Percentiles rank a stretch among this genome's conserved stretches.
phyloP scores from a whole-genome alignment of 179 eudicot genomes.

The Camellia oleifera region DNA sequence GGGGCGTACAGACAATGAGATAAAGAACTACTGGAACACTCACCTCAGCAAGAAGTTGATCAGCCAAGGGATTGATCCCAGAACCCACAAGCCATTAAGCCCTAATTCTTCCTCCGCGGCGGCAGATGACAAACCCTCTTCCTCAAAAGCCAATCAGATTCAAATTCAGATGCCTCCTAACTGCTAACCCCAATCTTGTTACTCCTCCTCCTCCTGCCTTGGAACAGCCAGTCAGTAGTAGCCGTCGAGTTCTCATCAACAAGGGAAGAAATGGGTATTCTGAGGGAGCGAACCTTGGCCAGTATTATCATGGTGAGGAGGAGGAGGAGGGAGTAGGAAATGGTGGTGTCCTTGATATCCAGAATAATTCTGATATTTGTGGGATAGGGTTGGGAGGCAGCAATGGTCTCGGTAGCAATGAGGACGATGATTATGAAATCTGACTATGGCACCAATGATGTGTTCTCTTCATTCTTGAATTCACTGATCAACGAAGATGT shows the following conservation, averaged over 20 bases:
- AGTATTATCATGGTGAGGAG: no score
- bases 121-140: background rate
- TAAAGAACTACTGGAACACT: conserved; percentile 51
- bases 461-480: conserved; percentile 47
- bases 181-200: conserved; percentile 10
- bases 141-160: background rate
- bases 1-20: conserved; percentile 48
- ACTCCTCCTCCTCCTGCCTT: conserved; percentile 14
- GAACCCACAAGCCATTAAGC: conserved; percentile 41
- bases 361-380: background rate
- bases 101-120: background rate
- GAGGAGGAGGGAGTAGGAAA: background rate
- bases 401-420: background rate
- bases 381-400: background rate
- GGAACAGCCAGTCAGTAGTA: background rate
- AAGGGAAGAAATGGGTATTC: background rate
- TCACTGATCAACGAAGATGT: conserved; percentile 41
- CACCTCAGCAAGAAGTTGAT: conserved; percentile 45
- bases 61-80: conserved; percentile 55
- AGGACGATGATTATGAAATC: conserved; percentile 16
- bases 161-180: background rate
- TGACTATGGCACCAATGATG: conserved; percentile 28
- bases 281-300: no score
- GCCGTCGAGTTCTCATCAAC: background rate
- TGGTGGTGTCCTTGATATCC: background rate